Evolutionary conservation across 129 eudicot species (phyloP).

Genomic region (Centrapalus pauciflorus): DNA sequence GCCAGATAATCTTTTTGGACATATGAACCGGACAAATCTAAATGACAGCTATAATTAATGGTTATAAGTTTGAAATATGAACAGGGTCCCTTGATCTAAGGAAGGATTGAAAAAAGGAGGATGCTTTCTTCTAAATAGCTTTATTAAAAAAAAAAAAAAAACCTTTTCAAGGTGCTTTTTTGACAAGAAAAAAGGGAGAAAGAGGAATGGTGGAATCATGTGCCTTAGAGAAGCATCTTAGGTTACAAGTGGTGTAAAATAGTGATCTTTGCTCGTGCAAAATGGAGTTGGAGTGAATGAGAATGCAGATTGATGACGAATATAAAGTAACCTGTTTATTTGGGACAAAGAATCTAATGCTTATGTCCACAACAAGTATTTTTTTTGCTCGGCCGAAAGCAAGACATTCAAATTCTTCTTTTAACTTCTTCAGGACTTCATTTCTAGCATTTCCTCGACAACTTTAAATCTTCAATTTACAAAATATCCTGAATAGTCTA

Average conservation of each 20-base stretch:
- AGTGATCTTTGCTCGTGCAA: conserved; percentile 26
- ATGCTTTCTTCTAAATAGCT: conserved; percentile 36
- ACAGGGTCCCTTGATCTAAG: conserved; percentile 35
- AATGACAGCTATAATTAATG: conserved; percentile 39
- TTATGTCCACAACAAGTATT: conserved; percentile 31
- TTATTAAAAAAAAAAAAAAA: conserved; percentile 27
- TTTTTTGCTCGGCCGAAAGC: conserved; percentile 21
- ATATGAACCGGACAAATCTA: conserved; percentile 19
- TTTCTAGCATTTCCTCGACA: background rate
- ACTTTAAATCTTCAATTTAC: background rate
- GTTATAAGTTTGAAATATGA: conserved; percentile 29
- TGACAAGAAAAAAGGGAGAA: conserved; percentile 25
- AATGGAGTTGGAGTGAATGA: conserved; percentile 33
- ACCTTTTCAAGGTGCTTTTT: conserved; percentile 20
- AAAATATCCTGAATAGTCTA: no score
- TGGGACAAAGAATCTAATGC: conserved; percentile 43
- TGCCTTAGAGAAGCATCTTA: conserved; percentile 33
- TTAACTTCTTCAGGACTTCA: conserved; percentile 14
- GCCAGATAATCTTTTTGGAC: conserved; percentile 16
- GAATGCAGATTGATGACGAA: conserved; percentile 27
- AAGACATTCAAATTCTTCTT: conserved; percentile 25
- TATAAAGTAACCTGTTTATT: conserved; percentile 23
- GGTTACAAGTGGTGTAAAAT: conserved; percentile 26
- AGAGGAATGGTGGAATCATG: conserved; percentile 29
- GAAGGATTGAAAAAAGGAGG: conserved; percentile 25